Percentiles rank a stretch among this genome's conserved stretches.
Conservation (phyloP, 140 eudicot genomes). For the Stevia rebaudiana region DNA sequence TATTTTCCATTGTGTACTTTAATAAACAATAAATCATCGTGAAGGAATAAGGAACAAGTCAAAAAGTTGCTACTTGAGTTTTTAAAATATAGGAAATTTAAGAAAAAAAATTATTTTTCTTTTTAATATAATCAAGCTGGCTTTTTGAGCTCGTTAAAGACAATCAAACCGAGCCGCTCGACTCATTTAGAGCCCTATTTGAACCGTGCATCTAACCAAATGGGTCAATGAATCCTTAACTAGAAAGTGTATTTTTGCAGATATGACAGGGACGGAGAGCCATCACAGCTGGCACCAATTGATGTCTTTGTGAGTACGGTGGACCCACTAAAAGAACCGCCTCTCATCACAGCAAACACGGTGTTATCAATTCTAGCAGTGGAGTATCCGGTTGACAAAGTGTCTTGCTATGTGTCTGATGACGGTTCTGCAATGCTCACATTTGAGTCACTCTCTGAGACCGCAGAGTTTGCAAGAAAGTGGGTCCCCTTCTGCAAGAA, state of each 20-base stretch:
- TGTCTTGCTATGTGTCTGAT: conserved; percentile 89
- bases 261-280: conserved; percentile 91
- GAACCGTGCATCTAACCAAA: background rate
- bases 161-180: no score
- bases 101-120: no score
- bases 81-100: no score
- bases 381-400: conserved; percentile 93
- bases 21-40: no score
- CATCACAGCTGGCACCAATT: conserved; percentile 86
- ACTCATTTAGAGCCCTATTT: no score
- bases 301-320: conserved; percentile 98
- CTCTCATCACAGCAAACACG: conserved; percentile 81
- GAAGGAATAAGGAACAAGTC: no score
- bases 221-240: background rate
- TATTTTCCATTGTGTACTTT: no score
- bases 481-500: conserved; percentile 99
- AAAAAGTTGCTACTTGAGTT: no score
- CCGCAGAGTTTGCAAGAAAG: conserved; percentile 91
- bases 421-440: conserved; percentile 96
- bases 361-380: conserved; percentile 88
- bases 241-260: conserved; percentile 34
- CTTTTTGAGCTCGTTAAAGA: no score
- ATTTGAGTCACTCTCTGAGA: conserved; percentile 83
- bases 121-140: no score
- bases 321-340: conserved; percentile 93